Evolutionary conservation across 805 yeast genomes (phyloP).

Genomic region (Yamadazyma olivae): DNA sequence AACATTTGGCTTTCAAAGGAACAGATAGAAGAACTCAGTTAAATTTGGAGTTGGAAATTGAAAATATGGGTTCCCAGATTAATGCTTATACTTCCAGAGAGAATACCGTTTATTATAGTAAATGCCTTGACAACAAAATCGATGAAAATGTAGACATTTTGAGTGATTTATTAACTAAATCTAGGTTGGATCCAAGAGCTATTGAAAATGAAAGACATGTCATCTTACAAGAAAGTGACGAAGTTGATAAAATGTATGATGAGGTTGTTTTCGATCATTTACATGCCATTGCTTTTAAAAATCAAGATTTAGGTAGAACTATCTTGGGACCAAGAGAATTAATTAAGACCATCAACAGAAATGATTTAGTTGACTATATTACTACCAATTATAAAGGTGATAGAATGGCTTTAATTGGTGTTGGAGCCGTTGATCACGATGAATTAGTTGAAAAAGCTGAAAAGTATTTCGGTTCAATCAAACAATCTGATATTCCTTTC

Average conservation of each 20-base stretch:
- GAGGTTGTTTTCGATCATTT: conserved; percentile 97
- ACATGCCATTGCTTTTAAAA: conserved; percentile 86
- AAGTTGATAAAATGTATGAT: conserved; percentile 97
- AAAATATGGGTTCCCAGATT: conserved; percentile 93
- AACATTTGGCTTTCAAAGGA: conserved; percentile 96
- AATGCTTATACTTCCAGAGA: conserved; percentile 99
- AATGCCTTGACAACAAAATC: conserved; percentile 75
- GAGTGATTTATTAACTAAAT: conserved; percentile 84
- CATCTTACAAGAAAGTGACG: conserved; percentile 93
- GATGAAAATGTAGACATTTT: conserved; percentile 84
- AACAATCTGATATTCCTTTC: conserved; percentile 57
- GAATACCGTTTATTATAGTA: conserved; percentile 95
- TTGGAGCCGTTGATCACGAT: conserved; percentile 90
- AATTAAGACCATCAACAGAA: conserved; percentile 73
- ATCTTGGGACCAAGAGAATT: conserved; percentile 92
- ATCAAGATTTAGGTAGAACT: conserved; percentile 94
- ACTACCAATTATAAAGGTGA: conserved; percentile 88
- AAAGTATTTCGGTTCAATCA: conserved; percentile 70
- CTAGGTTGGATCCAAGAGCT: conserved; percentile 77
- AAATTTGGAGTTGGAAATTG: conserved; percentile 87
- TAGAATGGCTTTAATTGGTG: conserved; percentile 96
- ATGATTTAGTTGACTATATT: conserved; percentile 78
- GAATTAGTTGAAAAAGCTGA: conserved; percentile 75
- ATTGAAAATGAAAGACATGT: conserved; percentile 96
- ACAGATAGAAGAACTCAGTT: conserved; percentile 78